Evolutionary conservation across 2,329 filamentous ascomycete species (phyloP).

Genomic region (Fusarium denticulatum): DNA sequence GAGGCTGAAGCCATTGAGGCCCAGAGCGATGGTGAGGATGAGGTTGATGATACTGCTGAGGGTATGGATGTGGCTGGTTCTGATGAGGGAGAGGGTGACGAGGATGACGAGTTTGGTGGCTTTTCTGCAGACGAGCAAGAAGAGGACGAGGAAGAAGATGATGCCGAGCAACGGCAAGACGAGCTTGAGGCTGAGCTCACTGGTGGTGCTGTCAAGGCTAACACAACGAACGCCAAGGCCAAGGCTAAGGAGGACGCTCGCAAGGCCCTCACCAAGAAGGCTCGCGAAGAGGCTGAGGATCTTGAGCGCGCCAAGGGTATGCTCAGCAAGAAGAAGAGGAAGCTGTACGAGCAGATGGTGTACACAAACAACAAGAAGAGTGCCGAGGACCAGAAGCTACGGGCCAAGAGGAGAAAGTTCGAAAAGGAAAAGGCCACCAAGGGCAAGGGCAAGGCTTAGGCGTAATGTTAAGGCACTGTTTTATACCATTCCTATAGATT

Average conservation of each 20-base stretch:
- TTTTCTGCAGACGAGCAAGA: conserved; percentile 59
- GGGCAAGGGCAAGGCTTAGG: conserved; percentile 53
- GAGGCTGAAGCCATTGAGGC: conserved; percentile 84
- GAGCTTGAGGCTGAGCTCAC: conserved; percentile 93
- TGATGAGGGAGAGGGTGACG: conserved; percentile 58
- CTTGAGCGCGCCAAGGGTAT: conserved; percentile 95
- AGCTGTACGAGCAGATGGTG: conserved; percentile 97
- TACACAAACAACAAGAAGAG: conserved; percentile 95
- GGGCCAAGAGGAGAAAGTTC: conserved; percentile 88
- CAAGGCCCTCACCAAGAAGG: conserved; percentile 76
- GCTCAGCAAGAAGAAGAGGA: conserved; percentile 97
- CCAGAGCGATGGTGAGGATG: conserved; percentile 65
- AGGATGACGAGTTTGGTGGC: conserved; percentile 60
- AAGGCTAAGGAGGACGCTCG: conserved; percentile 75
- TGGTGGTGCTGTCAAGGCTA: conserved; percentile 69
- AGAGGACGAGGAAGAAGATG: conserved; percentile 65
- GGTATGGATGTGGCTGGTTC: conserved; percentile 62
- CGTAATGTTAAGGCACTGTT: conserved; percentile 47
- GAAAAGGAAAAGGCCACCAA: conserved; percentile 71
- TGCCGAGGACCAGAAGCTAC: conserved; percentile 85
- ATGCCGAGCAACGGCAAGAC: conserved; percentile 79
- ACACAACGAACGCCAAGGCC: conserved; percentile 58
- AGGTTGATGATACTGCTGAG: conserved; percentile 57
- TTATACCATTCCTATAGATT: conserved; percentile 46
- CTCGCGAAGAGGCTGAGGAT: conserved; percentile 83